Evolutionary conservation across 208 protist genomes (phyloP).

Genomic region (Hexamita inflata): DNA sequence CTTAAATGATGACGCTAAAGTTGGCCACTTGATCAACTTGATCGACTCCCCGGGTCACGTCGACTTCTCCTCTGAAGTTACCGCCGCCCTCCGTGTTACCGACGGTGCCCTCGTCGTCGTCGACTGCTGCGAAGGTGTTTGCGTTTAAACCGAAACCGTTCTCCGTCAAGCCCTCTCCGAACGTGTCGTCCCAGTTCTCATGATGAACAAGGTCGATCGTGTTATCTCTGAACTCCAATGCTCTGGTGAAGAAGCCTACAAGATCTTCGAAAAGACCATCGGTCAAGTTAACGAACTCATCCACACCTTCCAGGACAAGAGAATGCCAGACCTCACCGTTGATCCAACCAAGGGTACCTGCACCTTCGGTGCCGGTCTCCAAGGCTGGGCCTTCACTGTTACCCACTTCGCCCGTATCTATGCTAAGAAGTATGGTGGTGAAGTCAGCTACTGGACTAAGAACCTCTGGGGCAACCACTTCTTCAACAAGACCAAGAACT

Average conservation of each 20-base stretch:
- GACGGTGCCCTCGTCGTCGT: slow-evolving; percentile 96
- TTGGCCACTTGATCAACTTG: slow-evolving; percentile 80
- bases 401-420: slow-evolving; percentile 75
- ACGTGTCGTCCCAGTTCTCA: slow-evolving; percentile 90
- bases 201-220: slow-evolving; percentile 97
- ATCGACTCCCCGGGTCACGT: slow-evolving; percentile 93
- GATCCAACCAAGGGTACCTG: slow-evolving; percentile 72
- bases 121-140: slow-evolving; percentile 94
- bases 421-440: slow-evolving; percentile 74
- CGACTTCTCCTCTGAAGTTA: slow-evolving; percentile 96
- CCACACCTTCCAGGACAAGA: slow-evolving; percentile 80
- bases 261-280: slow-evolving; percentile 64
- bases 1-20: neutral
- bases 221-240: slow-evolving; percentile 77
- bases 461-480: slow-evolving; percentile 94
- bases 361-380: slow-evolving; percentile 88
- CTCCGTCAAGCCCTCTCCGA: slow-evolving; percentile 83
- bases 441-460: slow-evolving; percentile 60
- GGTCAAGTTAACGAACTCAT: slow-evolving; percentile 86
- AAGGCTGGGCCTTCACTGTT: slow-evolving; percentile 96
- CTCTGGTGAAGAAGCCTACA: slow-evolving; percentile 61
- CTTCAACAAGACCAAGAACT: slow-evolving; percentile 72
- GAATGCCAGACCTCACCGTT: slow-evolving; percentile 63
- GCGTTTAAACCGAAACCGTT: slow-evolving; percentile 97
- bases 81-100: slow-evolving; percentile 92